phyloP scores from a whole-genome alignment of 352 stramenopile genomes.

The Globisporangium megalacanthum region DNA sequence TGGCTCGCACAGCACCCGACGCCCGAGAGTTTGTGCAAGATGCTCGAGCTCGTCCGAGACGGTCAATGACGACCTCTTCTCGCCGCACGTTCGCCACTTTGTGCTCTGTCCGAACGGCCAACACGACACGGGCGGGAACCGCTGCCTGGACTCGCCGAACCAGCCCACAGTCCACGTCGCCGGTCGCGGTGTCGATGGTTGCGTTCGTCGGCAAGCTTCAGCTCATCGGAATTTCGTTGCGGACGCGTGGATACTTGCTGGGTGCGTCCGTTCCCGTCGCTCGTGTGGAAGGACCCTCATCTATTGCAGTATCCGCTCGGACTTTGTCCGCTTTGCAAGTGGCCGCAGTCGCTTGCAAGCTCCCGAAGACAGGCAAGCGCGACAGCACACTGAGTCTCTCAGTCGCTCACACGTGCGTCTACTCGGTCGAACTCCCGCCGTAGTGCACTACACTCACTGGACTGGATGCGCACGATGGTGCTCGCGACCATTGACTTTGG shows the following conservation, averaged over 20 bases:
- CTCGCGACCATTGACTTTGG: conserved; percentile 94
- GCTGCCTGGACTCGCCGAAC: conserved; percentile 85
- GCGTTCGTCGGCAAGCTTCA: conserved; percentile 90
- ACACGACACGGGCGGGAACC: conserved; percentile 81
- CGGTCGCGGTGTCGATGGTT: conserved; percentile 89
- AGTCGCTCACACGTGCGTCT: conserved; percentile 95
- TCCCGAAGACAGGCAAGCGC: conserved; percentile 86
- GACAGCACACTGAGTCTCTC: conserved; percentile 81
- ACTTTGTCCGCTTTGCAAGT: conserved; percentile 94
- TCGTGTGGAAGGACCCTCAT: conserved; percentile 89
- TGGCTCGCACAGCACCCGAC: conserved; percentile 10
- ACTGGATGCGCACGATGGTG: conserved; percentile 89
- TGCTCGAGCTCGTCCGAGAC: conserved; percentile 8
- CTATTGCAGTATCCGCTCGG: conserved; percentile 78
- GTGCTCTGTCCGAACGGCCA: conserved; percentile 83
- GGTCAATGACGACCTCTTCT: conserved; percentile 82
- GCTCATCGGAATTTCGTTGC: conserved; percentile 88
- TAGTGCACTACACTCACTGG: conserved; percentile 83
- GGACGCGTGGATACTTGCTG: conserved; percentile 89
- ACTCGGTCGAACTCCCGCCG: conserved; percentile 91
- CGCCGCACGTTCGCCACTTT: conserved; percentile 77
- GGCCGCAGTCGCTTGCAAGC: conserved; percentile 88
- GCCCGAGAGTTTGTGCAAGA: not conserved
- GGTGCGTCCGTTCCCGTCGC: conserved; percentile 80
- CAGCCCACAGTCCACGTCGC: conserved; percentile 75